phyloP scores from a whole-genome alignment of 1,284 basidiomycete genomes.

The Rhodofomes roseus region DNA sequence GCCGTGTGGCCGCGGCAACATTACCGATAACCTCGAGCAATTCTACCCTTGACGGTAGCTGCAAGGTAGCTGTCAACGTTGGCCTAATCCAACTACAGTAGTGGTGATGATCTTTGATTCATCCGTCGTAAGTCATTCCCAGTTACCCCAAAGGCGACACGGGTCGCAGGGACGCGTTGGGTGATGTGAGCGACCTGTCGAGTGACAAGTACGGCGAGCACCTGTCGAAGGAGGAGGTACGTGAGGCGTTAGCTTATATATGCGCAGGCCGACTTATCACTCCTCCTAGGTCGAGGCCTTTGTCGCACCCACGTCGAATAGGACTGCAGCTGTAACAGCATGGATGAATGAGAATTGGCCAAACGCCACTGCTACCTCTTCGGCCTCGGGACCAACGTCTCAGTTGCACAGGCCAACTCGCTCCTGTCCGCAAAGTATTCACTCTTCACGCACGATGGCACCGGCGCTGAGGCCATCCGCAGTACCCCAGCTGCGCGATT shows the following conservation, averaged over 20 bases:
- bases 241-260: background rate
- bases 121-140: too few species aligned
- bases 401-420: slow-evolving; percentile 20
- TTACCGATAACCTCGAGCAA: too few species aligned
- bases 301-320: slow-evolving; percentile 33
- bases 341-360: slow-evolving; percentile 37
- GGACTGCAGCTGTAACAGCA: slow-evolving; percentile 31
- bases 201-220: slow-evolving; percentile 24
- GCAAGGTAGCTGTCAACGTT: too few species aligned
- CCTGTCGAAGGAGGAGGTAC: slow-evolving; percentile 25
- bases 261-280: background rate
- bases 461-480: slow-evolving; percentile 26
- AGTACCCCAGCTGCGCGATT: background rate
- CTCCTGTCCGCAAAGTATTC: slow-evolving; percentile 33
- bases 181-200: slow-evolving; percentile 24
- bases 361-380: slow-evolving; percentile 26
- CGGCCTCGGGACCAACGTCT: slow-evolving; percentile 33
- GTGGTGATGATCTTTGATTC: too few species aligned
- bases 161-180: slow-evolving; percentile 22
- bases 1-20: too few species aligned
- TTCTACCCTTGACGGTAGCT: too few species aligned
- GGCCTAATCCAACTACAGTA: too few species aligned
- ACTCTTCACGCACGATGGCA: slow-evolving; percentile 29
- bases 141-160: too few species aligned
- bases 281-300: slow-evolving; percentile 34